A percentile compares a stretch with the other conserved stretches of the same genome.
Conservation (phyloP, 2,329 filamentous ascomycete species). For the Aspergillus costaricaensis region DNA sequence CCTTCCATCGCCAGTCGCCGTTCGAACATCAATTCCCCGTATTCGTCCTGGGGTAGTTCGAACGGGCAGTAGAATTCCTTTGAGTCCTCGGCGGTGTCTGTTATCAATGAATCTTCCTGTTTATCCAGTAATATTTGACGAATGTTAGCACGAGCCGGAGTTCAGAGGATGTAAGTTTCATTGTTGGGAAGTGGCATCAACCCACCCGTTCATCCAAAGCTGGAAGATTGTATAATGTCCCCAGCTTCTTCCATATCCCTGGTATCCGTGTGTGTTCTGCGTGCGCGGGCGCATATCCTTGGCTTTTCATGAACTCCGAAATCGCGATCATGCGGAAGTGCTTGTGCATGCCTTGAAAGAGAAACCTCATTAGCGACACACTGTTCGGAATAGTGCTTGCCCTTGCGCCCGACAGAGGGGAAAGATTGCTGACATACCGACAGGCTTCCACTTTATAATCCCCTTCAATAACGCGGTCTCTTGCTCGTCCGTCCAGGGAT, state of each 20-base stretch:
- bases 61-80: constrained; percentile 67
- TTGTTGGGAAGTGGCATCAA: not conserved
- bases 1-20: constrained; percentile 46
- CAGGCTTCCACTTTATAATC: constrained; percentile 94
- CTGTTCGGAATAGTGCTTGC: no score
- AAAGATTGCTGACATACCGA: constrained; percentile 58
- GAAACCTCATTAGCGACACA: constrained; percentile 7
- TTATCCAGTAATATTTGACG: constrained; percentile 20
- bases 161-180: not conserved
- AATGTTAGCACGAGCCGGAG: not conserved
- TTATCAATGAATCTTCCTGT: constrained; percentile 57
- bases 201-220: constrained; percentile 83
- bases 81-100: constrained; percentile 59
- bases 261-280: constrained; percentile 80
- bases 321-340: constrained; percentile 91
- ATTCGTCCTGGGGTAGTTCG: constrained; percentile 58
- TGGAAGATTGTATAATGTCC: constrained; percentile 79
- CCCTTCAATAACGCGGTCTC: constrained; percentile 90
- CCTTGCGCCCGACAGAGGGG: not conserved
- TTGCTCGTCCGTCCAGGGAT: constrained; percentile 94
- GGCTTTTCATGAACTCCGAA: constrained; percentile 74
- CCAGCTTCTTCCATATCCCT: constrained; percentile 87
- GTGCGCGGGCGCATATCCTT: constrained; percentile 69
- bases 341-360: constrained; percentile 72
- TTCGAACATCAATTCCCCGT: constrained; percentile 52